These are phyloP conservation scores for Pyrus pyrifolia DNA, from an alignment of 306 rosid genomes.

Conservation along the genomic window DNA sequence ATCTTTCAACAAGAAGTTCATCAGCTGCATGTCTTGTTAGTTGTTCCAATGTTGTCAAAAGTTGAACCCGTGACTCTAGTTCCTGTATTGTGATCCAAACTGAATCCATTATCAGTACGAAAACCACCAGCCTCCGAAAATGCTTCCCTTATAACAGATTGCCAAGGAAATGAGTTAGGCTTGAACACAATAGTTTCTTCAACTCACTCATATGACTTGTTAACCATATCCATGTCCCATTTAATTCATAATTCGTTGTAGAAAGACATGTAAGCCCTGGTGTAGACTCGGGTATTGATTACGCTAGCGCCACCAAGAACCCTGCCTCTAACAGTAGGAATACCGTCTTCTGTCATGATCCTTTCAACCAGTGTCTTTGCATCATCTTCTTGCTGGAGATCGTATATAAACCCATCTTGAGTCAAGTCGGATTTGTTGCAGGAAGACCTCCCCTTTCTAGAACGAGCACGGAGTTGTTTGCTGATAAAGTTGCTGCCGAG, in stretches of 20 bases:
- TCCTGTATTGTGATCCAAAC: slow-evolving; percentile 9
- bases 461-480: slow-evolving; percentile 11
- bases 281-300: slow-evolving; percentile 18
- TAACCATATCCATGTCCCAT: slow-evolving; percentile 21
- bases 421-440: not conserved
- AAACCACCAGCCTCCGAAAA: slow-evolving; percentile 1
- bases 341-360: slow-evolving; percentile 16
- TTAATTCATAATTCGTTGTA: not conserved
- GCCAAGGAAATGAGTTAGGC: not conserved
- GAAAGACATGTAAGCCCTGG: slow-evolving; percentile 10
- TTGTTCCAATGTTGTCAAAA: slow-evolving; percentile 5
- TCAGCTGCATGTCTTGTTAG: slow-evolving; percentile 17
- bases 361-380: not conserved
- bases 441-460: slow-evolving; percentile 25
- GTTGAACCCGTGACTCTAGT: slow-evolving; percentile 6
- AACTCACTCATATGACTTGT: slow-evolving; percentile 19
- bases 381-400: not conserved
- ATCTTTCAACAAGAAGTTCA: slow-evolving; percentile 2
- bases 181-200: slow-evolving; percentile 12
- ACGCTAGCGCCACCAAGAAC: slow-evolving; percentile 23
- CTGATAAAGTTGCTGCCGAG: slow-evolving; percentile 25
- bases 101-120: slow-evolving; percentile 5
- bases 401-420: not conserved
- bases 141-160: not conserved
- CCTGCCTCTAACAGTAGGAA: slow-evolving; percentile 10